These are phyloP conservation scores for Anisodus tanguticus DNA, from an alignment of 257 asterid genomes.

Conservation along the genomic window DNA sequence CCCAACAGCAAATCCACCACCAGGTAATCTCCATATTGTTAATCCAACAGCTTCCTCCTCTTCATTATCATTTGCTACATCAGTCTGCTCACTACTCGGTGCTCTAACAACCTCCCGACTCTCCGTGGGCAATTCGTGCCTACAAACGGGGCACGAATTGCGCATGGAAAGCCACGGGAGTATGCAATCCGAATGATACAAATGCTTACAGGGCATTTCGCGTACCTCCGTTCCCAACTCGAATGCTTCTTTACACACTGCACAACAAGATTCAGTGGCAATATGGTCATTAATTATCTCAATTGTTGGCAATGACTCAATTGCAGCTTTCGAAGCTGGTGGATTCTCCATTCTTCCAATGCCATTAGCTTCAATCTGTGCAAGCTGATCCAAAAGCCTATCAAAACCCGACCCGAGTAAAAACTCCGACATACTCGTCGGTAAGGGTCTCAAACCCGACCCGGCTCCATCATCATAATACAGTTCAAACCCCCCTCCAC, in stretches of 20 bases:
- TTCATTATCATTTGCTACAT: conserved; percentile 36
- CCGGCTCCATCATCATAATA: conserved; percentile 88
- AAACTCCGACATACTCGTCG: conserved; percentile 77
- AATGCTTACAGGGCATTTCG: conserved; percentile 90
- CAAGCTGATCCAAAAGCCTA: conserved; percentile 68
- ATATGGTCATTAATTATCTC: conserved; percentile 56
- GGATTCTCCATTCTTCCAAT: conserved; percentile 70
- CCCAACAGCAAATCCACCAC: conserved; percentile 94
- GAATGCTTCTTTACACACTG: conserved; percentile 84
- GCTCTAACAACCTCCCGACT: conserved; percentile 40
- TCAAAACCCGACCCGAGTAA: conserved; percentile 87
- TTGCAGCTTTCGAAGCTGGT: conserved; percentile 81
- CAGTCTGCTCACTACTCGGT: conserved; percentile 37
- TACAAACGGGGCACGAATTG: conserved; percentile 87
- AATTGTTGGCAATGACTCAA: conserved; percentile 74
- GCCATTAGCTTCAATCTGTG: conserved; percentile 75
- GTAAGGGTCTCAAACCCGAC: conserved; percentile 77
- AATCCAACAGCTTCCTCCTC: conserved; percentile 71
- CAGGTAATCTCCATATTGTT: conserved; percentile 90
- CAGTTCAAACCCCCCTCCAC: conserved; percentile 65
- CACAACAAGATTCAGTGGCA: conserved; percentile 63
- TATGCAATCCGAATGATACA: conserved; percentile 83
- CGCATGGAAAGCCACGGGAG: conserved; percentile 78
- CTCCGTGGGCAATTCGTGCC: conserved; percentile 71
- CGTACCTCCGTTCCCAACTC: conserved; percentile 70